Evolutionary conservation across 306 rosid species (phyloP), one percentile per base, ranked within the genome.

Genomic region (Trifolium subterraneum): DNA sequence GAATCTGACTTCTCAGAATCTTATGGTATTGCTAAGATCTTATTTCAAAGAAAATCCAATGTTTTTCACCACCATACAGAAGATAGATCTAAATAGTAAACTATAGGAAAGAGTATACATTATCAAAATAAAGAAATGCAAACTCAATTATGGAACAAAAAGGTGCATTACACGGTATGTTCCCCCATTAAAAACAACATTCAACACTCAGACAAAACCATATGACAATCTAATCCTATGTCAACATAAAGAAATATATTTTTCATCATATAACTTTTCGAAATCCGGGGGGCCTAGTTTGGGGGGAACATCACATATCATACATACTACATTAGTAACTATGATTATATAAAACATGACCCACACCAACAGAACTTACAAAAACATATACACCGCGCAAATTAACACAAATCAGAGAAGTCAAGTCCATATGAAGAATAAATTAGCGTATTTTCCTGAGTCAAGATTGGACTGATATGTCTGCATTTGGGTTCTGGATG

Each of bases 311-410:
- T 44, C 66, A 68, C 72, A 69, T 60, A 27, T 29, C 87, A 63
- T 41, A 70, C 86, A 76, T 60, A 76, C 77, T 72, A 75, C 71
- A 69, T 81, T 81, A 76, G 66, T 45, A 79, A 78, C 80, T 78
- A 82, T 10, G 63, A 73, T 77, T 80, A 89, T 75, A 83, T 73
- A 80, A 76, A 71, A 84, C 83, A 83, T 27, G 83, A 74, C 72
- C 80, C 78, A 82, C 74, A 70, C 86, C 81, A 77, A 82, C 73
- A 62, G 78, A 84, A 73, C 85, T 88, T 89, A 83, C 86, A 89
- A 83, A 70, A 84, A 84, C 88, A 93, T 93, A 87, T 93, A 91
- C 93, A 93, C 64, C 84, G 62, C 62, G 77, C 90, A 86, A 80
- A 84, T 84, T 68, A 82, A 86, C 79, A 77, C 90, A 81, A 78